Evolutionary conservation across 106 monocot genomes (phyloP).

Genomic region (Xerophyta viscosa): DNA sequence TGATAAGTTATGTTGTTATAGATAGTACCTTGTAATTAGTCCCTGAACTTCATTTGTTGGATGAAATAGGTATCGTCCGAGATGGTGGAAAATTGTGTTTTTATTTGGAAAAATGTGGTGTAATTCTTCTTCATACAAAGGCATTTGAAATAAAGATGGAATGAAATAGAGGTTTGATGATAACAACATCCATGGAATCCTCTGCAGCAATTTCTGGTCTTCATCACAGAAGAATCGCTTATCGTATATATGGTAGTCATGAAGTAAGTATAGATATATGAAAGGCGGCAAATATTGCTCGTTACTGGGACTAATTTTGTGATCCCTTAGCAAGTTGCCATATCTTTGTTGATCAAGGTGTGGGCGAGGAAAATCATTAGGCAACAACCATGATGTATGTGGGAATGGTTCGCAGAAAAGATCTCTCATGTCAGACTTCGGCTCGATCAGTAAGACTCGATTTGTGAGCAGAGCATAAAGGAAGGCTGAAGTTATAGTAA

Average conservation of each 20-base stretch:
- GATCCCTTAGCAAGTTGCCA: constrained; percentile 51
- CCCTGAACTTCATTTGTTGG: constrained; percentile 1
- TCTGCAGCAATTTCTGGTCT: constrained; percentile 37
- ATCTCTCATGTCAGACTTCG: constrained; percentile 32
- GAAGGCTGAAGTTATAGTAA: constrained; percentile 61
- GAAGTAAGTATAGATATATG: constrained; percentile 48
- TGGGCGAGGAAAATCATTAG: constrained; percentile 48
- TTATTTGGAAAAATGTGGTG: constrained; percentile 55
- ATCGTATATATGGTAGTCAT: constrained; percentile 49
- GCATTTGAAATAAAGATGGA: constrained; percentile 63
- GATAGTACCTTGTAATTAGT: constrained; percentile 7
- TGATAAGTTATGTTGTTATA: not conserved
- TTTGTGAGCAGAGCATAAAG: constrained; percentile 77
- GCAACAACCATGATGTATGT: constrained; percentile 59
- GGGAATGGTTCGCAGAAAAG: constrained; percentile 94
- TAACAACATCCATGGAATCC: constrained; percentile 60
- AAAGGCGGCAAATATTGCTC: constrained; percentile 21
- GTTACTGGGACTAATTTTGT: constrained; percentile 3
- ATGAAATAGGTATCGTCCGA: constrained; percentile 42
- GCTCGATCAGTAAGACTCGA: constrained; percentile 52
- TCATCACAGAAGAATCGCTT: constrained; percentile 73
- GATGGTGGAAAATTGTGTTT: constrained; percentile 78
- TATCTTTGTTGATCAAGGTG: constrained; percentile 37
- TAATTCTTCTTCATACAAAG: constrained; percentile 49
- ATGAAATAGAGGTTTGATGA: constrained; percentile 72